Evolutionary conservation across 352 stramenopile species (phyloP).

Genomic region (Globisporangium uncinulatum): DNA sequence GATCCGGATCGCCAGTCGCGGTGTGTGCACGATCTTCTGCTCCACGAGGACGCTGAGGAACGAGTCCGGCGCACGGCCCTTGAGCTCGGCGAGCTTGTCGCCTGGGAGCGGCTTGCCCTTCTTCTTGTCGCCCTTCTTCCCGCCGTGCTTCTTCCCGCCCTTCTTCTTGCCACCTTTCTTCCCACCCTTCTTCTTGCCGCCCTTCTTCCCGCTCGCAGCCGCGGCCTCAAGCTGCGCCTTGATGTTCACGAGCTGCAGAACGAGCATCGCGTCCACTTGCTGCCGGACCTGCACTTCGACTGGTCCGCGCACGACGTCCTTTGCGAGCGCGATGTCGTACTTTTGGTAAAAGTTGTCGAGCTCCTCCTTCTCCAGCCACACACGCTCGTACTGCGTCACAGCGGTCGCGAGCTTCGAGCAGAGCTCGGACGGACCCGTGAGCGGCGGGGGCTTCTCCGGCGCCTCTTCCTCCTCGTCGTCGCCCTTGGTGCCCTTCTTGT

Average conservation of each 20-base stretch:
- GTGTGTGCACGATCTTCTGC: constrained; percentile 80
- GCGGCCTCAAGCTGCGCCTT: constrained; percentile 84
- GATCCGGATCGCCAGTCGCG: constrained; percentile 33
- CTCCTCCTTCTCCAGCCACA: constrained; percentile 88
- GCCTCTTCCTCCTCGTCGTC: constrained; percentile 52
- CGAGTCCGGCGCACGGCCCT: constrained; percentile 82
- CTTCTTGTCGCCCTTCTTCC: constrained; percentile 48
- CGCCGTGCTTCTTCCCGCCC: constrained; percentile 32
- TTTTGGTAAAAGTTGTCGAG: constrained; percentile 91
- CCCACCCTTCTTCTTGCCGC: constrained; percentile 66
- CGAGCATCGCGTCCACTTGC: constrained; percentile 92
- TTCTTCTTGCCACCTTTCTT: constrained; percentile 55
- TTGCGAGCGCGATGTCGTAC: constrained; percentile 90
- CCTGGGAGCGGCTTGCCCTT: constrained; percentile 83
- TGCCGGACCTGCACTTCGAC: constrained; percentile 85
- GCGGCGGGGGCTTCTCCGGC: constrained; percentile 74
- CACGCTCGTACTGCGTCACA: constrained; percentile 69
- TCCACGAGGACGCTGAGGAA: constrained; percentile 90
- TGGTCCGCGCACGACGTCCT: constrained; percentile 83
- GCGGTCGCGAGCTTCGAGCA: constrained; percentile 60
- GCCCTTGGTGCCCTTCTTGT: constrained; percentile 43
- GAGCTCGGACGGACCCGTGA: constrained; percentile 86
- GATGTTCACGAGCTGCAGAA: constrained; percentile 93
- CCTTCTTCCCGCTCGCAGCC: constrained; percentile 60
- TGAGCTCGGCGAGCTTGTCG: constrained; percentile 89